Evolutionary conservation across 202 grass and related monocot genomes (phyloP).

Genomic region (Carex sylvatica): DNA sequence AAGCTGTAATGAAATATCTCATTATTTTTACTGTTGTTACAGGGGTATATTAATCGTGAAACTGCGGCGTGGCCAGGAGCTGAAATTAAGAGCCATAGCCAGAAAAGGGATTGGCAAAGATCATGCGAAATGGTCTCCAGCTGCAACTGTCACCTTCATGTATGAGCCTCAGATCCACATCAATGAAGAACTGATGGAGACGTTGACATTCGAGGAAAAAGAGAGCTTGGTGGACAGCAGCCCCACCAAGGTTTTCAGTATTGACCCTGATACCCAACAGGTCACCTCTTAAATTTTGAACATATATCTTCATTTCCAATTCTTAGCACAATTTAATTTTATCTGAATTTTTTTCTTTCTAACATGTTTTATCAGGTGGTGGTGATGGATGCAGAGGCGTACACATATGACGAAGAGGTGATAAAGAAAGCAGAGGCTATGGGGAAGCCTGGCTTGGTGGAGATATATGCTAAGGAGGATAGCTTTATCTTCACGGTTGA

Average conservation of each 20-base stretch:
- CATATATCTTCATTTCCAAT: neutral
- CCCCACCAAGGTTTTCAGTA: constrained; percentile 85
- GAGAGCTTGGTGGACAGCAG: constrained; percentile 81
- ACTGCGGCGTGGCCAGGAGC: constrained; percentile 80
- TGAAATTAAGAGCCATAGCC: constrained; percentile 72
- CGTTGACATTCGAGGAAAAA: constrained; percentile 69
- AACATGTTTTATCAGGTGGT: constrained; percentile 34
- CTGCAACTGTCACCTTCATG: constrained; percentile 97
- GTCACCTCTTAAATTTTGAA: constrained; percentile 39
- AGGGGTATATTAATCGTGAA: constrained; percentile 72
- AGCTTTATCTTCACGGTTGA: constrained; percentile 95
- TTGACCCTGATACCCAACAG: constrained; percentile 72
- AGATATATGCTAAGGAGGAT: constrained; percentile 74
- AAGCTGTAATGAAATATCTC: neutral
- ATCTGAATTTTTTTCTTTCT: neutral
- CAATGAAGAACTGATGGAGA: constrained; percentile 86
- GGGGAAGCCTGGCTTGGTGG: constrained; percentile 78
- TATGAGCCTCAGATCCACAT: constrained; percentile 95
- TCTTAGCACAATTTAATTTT: neutral
- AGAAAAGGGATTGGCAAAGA: constrained; percentile 97
- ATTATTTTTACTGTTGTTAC: constrained; percentile 6
- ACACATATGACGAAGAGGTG: constrained; percentile 90
- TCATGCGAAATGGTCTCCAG: constrained; percentile 97
- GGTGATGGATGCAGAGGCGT: constrained; percentile 60
- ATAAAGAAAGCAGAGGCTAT: constrained; percentile 87